Evolutionary conservation across 805 yeast genomes (phyloP), one percentile per base, ranked within the genome.

Genomic region (Scheffersomyces ergatensis): DNA sequence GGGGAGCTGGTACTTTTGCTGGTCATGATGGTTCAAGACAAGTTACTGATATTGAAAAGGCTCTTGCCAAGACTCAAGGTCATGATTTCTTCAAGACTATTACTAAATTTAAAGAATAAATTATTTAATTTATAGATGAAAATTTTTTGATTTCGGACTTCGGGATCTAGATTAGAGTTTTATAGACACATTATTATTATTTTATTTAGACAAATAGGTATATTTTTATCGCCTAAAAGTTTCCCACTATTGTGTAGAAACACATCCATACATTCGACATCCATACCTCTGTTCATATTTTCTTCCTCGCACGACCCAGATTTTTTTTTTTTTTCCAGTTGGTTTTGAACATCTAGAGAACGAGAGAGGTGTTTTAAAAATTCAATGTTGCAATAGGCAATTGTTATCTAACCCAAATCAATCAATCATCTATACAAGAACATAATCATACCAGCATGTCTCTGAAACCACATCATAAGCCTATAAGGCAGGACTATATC

Each of bases 1-100:
- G 89, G 85, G 95, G 95, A 63, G 88, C 95, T 33, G 93, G 90
- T 57, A 68, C 85, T 42, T 72, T 75, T 50, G 87, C 95, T 27
- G 90, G 83, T 48, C 66, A 78, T 18, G 88, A 83, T 55, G 95
- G 93, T 51, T 75, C 87, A 31, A 81, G 90, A 70, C 62, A 59
- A 48, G 83, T 88, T 31, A 58, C 80, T 42, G 76, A 66, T 37
- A 64, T 79, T 48, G 95, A 86, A 68, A 68, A 77, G 62, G 69
- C 73, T 49, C 55, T 82, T 45, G 89, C 84, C 39, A 62, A 60
- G 39, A 69, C 67, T 48, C 95, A 87, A 70, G 95, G 93, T 63
- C 64, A 69, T 53, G 61, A 75, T 40, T 86, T 86, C 62, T 58
- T 53, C 42, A 48, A 54, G 33, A 45, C 55, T 38, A 54, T 21